Conservation (phyloP, 768 basidiomycete species). For the Trametes maxima region DNA sequence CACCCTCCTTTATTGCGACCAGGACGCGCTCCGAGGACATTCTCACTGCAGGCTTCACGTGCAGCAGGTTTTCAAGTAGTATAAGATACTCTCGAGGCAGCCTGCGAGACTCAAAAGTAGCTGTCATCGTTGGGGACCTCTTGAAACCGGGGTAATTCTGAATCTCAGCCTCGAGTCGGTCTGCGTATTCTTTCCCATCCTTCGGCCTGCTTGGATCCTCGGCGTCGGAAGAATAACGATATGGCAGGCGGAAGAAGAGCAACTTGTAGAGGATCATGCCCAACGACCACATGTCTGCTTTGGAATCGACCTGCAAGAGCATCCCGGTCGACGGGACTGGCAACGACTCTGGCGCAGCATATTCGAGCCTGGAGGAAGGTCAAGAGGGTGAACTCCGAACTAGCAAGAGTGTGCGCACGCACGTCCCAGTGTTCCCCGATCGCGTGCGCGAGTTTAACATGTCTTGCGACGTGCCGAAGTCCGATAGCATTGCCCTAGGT, state of each 20-base stretch:
- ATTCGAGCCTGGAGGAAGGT: conserved; percentile 65
- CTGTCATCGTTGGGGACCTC: conserved; percentile 50
- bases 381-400: background rate
- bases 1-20: conserved; percentile 68
- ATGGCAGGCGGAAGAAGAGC: conserved; percentile 88
- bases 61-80: conserved; percentile 71
- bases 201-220: conserved; percentile 41
- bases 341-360: conserved; percentile 86
- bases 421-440: conserved; percentile 96
- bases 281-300: conserved; percentile 96
- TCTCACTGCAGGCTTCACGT: conserved; percentile 58
- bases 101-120: conserved; percentile 68
- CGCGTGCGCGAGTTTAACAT: conserved; percentile 75
- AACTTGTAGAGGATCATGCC: conserved; percentile 96
- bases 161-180: conserved; percentile 73
- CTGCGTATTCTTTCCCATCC: conserved; percentile 65
- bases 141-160: conserved; percentile 72
- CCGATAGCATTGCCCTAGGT: conserved; percentile 92
- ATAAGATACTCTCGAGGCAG: conserved; percentile 72
- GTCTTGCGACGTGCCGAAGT: conserved; percentile 94
- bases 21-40: conserved; percentile 74
- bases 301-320: conserved; percentile 76
- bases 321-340: conserved; percentile 65
- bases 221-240: conserved; percentile 67
- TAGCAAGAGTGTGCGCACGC: conserved; percentile 34